These are phyloP conservation scores for Earliella scabrosa DNA, from an alignment of 1,284 basidiomycete genomes.

Conservation along the genomic window DNA sequence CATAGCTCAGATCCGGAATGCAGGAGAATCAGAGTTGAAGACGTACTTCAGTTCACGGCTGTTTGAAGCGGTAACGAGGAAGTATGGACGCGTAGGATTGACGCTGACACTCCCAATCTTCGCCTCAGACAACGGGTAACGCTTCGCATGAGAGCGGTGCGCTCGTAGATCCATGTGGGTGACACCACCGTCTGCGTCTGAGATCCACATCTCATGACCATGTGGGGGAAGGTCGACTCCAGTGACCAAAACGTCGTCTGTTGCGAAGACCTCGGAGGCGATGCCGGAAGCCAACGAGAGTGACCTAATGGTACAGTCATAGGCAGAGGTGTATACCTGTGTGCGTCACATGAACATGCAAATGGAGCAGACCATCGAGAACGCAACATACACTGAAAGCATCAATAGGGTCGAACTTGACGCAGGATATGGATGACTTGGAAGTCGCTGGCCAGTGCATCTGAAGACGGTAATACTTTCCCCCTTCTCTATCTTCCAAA, in stretches of 20 bases:
- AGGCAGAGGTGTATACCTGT: constrained; percentile 78
- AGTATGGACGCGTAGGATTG: constrained; percentile 69
- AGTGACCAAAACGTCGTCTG: constrained; percentile 61
- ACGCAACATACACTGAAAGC: constrained; percentile 60
- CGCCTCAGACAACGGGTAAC: constrained; percentile 67
- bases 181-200: constrained; percentile 67
- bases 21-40: not conserved
- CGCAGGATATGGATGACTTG: constrained; percentile 74
- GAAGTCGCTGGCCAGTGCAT: constrained; percentile 80
- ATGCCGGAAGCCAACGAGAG: constrained; percentile 71
- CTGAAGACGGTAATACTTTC: constrained; percentile 80
- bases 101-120: constrained; percentile 81
- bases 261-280: constrained; percentile 68
- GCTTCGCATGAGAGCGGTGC: constrained; percentile 53
- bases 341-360: not conserved
- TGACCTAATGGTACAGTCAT: constrained; percentile 76
- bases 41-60: constrained; percentile 66
- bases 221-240: constrained; percentile 67
- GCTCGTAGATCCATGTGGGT: constrained; percentile 77
- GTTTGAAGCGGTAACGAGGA: constrained; percentile 76
- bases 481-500: constrained; percentile 54
- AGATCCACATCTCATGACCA: constrained; percentile 82
- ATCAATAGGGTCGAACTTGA: constrained; percentile 75
- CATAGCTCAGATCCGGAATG: not conserved
- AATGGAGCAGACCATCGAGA: not conserved